These are phyloP conservation scores for Pseudomassariella vexata DNA, from an alignment of 2,329 filamentous ascomycete genomes.

Conservation along the genomic window DNA sequence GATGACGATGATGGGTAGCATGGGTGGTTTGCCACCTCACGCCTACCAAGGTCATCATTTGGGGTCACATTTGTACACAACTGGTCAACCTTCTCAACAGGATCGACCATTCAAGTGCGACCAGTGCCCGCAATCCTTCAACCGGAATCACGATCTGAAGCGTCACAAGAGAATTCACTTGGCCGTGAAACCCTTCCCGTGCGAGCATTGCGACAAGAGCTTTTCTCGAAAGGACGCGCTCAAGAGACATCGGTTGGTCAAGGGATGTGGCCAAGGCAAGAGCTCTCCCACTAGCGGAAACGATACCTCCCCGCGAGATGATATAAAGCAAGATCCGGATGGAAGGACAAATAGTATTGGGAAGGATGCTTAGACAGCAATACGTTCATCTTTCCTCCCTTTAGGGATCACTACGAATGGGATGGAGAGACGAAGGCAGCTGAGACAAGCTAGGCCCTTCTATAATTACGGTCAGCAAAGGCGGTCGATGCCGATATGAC, in stretches of 20 bases:
- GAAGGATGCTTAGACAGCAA: constrained; percentile 1
- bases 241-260: constrained; percentile 67
- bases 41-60: constrained; percentile 47
- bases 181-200: constrained; percentile 93
- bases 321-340: constrained; percentile 15
- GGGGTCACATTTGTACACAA: constrained; percentile 53
- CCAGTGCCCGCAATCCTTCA: constrained; percentile 87
- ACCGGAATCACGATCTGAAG: constrained; percentile 93
- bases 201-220: constrained; percentile 86
- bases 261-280: constrained; percentile 49
- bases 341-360: constrained; percentile 5
- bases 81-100: constrained; percentile 47
- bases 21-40: constrained; percentile 49
- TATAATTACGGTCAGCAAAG: background rate
- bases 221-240: constrained; percentile 95
- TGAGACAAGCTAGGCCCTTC: background rate
- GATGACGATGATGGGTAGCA: constrained; percentile 62
- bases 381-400: background rate
- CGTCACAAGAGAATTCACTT: constrained; percentile 93
- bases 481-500: too few relatives aligned
- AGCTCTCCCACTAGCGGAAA: constrained; percentile 14
- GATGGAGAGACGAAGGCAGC: too few relatives aligned
- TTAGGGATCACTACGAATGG: background rate
- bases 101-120: constrained; percentile 95
- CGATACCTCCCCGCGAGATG: constrained; percentile 15